These are phyloP conservation scores for Arthroderma uncinatum DNA, from an alignment of 2,329 filamentous ascomycete species.

Conservation along the genomic window DNA sequence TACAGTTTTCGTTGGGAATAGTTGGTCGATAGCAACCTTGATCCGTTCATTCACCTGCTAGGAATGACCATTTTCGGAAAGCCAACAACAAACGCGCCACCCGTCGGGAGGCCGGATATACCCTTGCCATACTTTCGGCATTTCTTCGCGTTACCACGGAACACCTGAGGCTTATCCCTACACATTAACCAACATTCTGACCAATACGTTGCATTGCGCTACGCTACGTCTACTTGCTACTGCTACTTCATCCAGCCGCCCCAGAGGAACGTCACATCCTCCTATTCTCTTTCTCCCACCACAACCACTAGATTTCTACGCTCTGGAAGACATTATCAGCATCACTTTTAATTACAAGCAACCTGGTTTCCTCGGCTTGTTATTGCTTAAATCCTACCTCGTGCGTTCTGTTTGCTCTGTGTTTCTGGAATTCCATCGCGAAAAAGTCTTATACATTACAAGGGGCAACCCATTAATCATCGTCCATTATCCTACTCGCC, in stretches of 20 bases:
- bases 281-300: not conserved
- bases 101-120: not conserved
- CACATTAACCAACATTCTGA: not conserved
- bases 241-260: not conserved
- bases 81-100: not conserved
- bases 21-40: not conserved
- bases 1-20: not conserved
- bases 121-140: slow-evolving; percentile 1
- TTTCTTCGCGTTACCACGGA: not conserved
- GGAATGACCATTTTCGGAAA: not conserved
- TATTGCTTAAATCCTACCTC: not conserved
- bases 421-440: slow-evolving; percentile 5
- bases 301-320: slow-evolving; percentile 2
- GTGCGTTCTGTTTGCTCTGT: not conserved
- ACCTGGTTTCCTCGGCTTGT: not conserved
- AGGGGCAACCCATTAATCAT: slow-evolving; percentile 26
- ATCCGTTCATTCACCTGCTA: not conserved
- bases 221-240: not conserved
- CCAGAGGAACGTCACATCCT: not conserved
- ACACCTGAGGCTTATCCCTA: not conserved
- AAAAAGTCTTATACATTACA: slow-evolving; percentile 21
- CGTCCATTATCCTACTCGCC: slow-evolving; percentile 17
- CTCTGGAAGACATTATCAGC: not conserved
- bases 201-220: not conserved
- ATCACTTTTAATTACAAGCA: not conserved